Evolutionary conservation across 1,139 yeast species (phyloP).

Genomic region (Lodderomyces theae): DNA sequence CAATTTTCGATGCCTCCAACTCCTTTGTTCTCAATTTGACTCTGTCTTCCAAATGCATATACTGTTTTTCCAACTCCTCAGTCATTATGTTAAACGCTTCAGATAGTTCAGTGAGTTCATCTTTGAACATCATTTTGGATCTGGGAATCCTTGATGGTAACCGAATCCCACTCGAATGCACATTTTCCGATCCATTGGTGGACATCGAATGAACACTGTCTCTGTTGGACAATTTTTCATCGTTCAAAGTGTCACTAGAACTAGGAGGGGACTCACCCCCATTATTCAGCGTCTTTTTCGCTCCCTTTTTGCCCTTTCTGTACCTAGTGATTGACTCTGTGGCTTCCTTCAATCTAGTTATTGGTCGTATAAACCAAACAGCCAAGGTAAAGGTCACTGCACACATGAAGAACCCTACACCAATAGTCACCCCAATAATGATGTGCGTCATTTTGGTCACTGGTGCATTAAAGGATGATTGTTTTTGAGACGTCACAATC

Average conservation of each 20-base stretch:
- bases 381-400: constrained; percentile 78
- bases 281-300: background rate
- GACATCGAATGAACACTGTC: constrained; percentile 20
- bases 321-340: constrained; percentile 60
- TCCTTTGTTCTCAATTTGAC: constrained; percentile 87
- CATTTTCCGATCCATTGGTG: constrained; percentile 31
- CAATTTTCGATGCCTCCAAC: constrained; percentile 80
- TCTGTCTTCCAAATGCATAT: constrained; percentile 79
- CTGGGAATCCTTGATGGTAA: constrained; percentile 53
- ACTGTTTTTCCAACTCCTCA: constrained; percentile 80
- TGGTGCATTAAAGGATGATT: constrained; percentile 60
- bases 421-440: constrained; percentile 75
- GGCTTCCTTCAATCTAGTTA: constrained; percentile 75
- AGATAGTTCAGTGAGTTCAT: constrained; percentile 83
- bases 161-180: constrained; percentile 38
- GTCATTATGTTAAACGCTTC: constrained; percentile 92
- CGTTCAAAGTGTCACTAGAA: constrained; percentile 4
- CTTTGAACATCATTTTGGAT: constrained; percentile 63
- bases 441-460: constrained; percentile 61
- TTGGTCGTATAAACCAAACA: constrained; percentile 81
- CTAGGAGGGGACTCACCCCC: background rate
- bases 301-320: constrained; percentile 24
- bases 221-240: constrained; percentile 4
- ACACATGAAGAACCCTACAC: constrained; percentile 73
- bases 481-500: constrained; percentile 65